Evolutionary conservation across 2,329 filamentous ascomycete genomes (phyloP).

Genomic region (Eutypa lata): DNA sequence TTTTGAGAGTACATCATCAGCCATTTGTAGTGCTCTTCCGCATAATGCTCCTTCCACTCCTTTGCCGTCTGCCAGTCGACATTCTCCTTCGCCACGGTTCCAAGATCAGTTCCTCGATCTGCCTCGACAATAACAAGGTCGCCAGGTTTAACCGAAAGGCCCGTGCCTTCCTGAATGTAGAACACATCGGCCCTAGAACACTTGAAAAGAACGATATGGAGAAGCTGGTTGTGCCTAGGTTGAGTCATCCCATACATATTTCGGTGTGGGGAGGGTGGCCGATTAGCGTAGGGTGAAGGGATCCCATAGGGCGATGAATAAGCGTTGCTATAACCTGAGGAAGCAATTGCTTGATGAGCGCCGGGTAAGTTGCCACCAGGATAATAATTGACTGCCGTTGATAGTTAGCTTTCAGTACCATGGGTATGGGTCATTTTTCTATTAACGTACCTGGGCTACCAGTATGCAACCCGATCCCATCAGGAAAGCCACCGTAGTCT

Average conservation of each 20-base stretch:
- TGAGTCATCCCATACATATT: slow-evolving; percentile 60
- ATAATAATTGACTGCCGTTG: slow-evolving; percentile 36
- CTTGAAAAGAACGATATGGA: slow-evolving; percentile 95
- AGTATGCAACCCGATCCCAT: slow-evolving; percentile 34
- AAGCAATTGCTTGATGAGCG: slow-evolving; percentile 34
- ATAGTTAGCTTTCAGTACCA: slow-evolving; percentile 19
- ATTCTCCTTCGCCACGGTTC: slow-evolving; percentile 85
- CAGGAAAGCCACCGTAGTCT: slow-evolving; percentile 41
- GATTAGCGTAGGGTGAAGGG: slow-evolving; percentile 42
- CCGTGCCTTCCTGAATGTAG: slow-evolving; percentile 94
- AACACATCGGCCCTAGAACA: slow-evolving; percentile 94
- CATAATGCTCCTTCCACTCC: slow-evolving; percentile 84
- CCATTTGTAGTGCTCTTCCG: slow-evolving; percentile 96
- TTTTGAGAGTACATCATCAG: slow-evolving; percentile 97
- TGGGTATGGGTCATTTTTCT: neutral
- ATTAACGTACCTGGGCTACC: slow-evolving; percentile 38
- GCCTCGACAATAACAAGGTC: slow-evolving; percentile 97
- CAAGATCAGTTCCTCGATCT: slow-evolving; percentile 91
- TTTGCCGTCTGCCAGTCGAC: slow-evolving; percentile 86
- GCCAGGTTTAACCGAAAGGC: slow-evolving; percentile 82
- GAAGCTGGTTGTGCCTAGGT: slow-evolving; percentile 63
- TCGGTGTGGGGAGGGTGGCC: slow-evolving; percentile 59
- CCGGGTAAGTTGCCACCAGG: slow-evolving; percentile 26
- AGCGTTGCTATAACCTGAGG: slow-evolving; percentile 36
- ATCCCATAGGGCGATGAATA: slow-evolving; percentile 47